These are phyloP conservation scores for Schizosaccharomyces cryophilus DNA, from an alignment of 805 yeast genomes.

Conservation along the genomic window DNA sequence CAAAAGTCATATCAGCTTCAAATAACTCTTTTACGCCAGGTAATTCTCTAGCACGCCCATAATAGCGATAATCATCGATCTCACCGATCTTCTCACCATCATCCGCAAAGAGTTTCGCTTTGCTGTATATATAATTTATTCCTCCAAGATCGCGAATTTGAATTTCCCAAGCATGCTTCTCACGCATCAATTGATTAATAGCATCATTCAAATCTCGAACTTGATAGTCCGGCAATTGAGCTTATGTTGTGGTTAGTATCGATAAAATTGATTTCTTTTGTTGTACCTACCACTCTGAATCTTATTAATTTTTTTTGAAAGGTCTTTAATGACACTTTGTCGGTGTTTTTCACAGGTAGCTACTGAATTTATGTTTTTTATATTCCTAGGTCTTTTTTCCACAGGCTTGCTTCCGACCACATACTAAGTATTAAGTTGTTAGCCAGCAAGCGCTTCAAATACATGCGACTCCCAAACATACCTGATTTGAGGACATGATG, in stretches of 20 bases:
- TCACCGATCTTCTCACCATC: conserved; percentile 11
- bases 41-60: conserved; percentile 61
- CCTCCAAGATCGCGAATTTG: conserved; percentile 53
- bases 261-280: background rate
- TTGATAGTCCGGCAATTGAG: conserved; percentile 29
- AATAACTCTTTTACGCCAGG: conserved; percentile 40
- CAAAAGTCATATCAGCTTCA: conserved; percentile 8
- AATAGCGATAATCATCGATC: conserved; percentile 40
- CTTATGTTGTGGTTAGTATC: conserved; percentile 7
- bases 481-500: no score
- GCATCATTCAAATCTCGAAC: conserved; percentile 53
- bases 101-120: conserved; percentile 7
- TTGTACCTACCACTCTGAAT: conserved; percentile 29
- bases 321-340: conserved; percentile 33
- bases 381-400: background rate
- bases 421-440: background rate
- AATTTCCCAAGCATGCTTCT: conserved; percentile 56
- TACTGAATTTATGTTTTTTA: conserved; percentile 22
- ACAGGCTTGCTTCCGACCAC: background rate
- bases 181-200: conserved; percentile 38
- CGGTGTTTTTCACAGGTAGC: conserved; percentile 55
- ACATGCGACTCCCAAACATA: no score
- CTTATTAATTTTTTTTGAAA: conserved; percentile 31
- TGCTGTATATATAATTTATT: conserved; percentile 23
- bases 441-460: no score